Conservation (phyloP, 1,284 basidiomycete species). For the Apiotrichum sp. region DNA sequence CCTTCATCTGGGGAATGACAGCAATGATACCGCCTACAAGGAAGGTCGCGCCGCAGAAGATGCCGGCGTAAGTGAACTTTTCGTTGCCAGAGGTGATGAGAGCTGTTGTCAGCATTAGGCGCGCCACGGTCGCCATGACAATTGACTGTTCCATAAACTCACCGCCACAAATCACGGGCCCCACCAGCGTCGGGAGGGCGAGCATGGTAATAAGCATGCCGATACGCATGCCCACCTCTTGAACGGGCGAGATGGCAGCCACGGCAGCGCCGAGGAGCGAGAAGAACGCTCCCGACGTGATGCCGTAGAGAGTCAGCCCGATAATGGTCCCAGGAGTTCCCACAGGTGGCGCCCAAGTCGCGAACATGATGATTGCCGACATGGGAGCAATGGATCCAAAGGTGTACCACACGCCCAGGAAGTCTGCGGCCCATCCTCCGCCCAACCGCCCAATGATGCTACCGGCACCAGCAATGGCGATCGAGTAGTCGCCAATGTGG, state of each 20-base stretch:
- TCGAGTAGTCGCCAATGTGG: slow-evolving; percentile 16
- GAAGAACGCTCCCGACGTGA: slow-evolving; percentile 34
- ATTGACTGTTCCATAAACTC: too few relatives aligned
- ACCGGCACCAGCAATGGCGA: slow-evolving; percentile 24
- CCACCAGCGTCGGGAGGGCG: slow-evolving; percentile 31
- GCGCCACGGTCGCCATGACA: too few relatives aligned
- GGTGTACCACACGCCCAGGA: slow-evolving; percentile 19
- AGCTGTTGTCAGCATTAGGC: too few relatives aligned
- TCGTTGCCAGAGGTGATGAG: not conserved
- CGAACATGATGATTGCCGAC: slow-evolving; percentile 14
- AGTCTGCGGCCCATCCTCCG: slow-evolving; percentile 21
- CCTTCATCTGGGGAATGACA: too few relatives aligned
- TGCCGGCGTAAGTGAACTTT: not conserved
- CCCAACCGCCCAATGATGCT: slow-evolving; percentile 20
- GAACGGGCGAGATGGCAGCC: slow-evolving; percentile 35
- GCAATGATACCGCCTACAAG: not conserved
- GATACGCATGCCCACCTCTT: slow-evolving; percentile 41
- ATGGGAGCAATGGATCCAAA: slow-evolving; percentile 17
- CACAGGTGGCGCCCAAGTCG: slow-evolving; percentile 22
- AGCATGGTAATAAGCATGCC: slow-evolving; percentile 40
- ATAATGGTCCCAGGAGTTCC: slow-evolving; percentile 26
- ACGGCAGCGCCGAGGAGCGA: slow-evolving; percentile 33
- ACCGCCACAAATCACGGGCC: slow-evolving; percentile 33
- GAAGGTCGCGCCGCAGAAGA: not conserved
- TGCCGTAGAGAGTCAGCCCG: slow-evolving; percentile 36